phyloP scores from a whole-genome alignment of 2,329 filamentous ascomycete species.

The Colletotrichum cuscutae region DNA sequence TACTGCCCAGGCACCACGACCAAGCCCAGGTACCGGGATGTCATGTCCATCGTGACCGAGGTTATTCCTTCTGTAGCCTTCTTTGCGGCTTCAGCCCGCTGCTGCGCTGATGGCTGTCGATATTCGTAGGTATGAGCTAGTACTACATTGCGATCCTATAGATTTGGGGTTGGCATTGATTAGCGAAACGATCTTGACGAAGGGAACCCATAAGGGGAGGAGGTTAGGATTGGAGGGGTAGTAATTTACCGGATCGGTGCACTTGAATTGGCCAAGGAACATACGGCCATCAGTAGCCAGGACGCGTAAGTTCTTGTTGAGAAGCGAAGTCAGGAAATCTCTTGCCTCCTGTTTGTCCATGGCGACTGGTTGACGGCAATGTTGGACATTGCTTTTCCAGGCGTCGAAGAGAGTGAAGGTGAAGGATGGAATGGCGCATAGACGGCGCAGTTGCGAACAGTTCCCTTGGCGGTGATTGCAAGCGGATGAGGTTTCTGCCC shows the following conservation, averaged over 20 bases:
- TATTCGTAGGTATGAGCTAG: slow-evolving; percentile 90
- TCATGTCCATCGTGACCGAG: slow-evolving; percentile 75
- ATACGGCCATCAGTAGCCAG: slow-evolving; percentile 85
- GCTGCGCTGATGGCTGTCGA: slow-evolving; percentile 72
- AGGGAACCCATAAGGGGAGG: background rate
- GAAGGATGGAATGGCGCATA: background rate
- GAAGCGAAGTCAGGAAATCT: slow-evolving; percentile 70
- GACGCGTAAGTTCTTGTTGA: slow-evolving; percentile 83
- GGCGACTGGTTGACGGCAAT: background rate
- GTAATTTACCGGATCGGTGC: slow-evolving; percentile 77
- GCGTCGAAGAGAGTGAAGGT: background rate
- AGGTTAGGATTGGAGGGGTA: background rate
- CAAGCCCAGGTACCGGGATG: slow-evolving; percentile 86
- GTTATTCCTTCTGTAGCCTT: slow-evolving; percentile 46
- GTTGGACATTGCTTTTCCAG: slow-evolving; percentile 6
- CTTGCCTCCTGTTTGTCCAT: slow-evolving; percentile 65
- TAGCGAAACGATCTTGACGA: slow-evolving; percentile 6
- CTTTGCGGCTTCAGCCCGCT: slow-evolving; percentile 50
- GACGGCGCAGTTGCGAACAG: background rate
- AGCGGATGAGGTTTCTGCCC: background rate
- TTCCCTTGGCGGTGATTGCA: background rate
- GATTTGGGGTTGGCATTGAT: background rate
- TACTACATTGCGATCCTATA: slow-evolving; percentile 87
- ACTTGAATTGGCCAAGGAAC: slow-evolving; percentile 92
- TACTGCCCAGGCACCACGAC: slow-evolving; percentile 90